Evolutionary conservation across 352 stramenopile genomes (phyloP), one percentile per base, ranked within the genome.

Genomic region (Phytophthora macrochlamydospora): DNA sequence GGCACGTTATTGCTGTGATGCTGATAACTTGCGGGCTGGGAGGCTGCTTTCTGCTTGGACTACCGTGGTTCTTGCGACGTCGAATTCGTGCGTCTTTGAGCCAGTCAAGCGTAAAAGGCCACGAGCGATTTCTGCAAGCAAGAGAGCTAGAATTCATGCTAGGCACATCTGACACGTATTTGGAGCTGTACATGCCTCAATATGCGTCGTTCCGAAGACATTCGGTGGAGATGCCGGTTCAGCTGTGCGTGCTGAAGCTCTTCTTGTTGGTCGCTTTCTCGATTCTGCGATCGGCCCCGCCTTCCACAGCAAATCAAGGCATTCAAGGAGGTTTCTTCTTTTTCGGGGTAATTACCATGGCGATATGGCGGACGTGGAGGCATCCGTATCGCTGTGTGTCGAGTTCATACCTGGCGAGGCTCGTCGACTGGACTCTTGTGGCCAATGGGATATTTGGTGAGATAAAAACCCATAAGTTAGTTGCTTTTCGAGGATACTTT

Each of bases 131-230:
- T 43, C 3, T 91, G 29, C 59, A 69, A 30, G 52, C 45, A 37
- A 91, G 83, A 13, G 84, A 92, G 53, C 35, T 91, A 2, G 79
- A 85, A 31, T 90, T 74, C 52, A 58, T 90, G 2, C 45, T 92
- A 2, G 66, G 73, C 9, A 82, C 75, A 1, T 92, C 81, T 5
- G 76, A 90, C 30, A 61, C 71, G 30, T 91, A 89, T 52, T 6
- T 89, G 29, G 79, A 88, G 51, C 57, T 91, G n/a, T 77, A 81
- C 43, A 72, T 88, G 61, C 76, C 80, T 13, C 67, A 78, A 40
- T 79, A 82, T 57, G 67, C 76, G 2, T 91, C 84, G 31, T 89
- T 79, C 37, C 58, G 35, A 7, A 73, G 71, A 42, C 53, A 75
- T 6, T 78, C 71, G 0, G 63, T 76, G 31, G 46, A 56, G 12